Percentiles rank a stretch among this genome's conserved stretches.
phyloP scores from a whole-genome alignment of 75 land plant genomes.

The Pinus albicaulis region DNA sequence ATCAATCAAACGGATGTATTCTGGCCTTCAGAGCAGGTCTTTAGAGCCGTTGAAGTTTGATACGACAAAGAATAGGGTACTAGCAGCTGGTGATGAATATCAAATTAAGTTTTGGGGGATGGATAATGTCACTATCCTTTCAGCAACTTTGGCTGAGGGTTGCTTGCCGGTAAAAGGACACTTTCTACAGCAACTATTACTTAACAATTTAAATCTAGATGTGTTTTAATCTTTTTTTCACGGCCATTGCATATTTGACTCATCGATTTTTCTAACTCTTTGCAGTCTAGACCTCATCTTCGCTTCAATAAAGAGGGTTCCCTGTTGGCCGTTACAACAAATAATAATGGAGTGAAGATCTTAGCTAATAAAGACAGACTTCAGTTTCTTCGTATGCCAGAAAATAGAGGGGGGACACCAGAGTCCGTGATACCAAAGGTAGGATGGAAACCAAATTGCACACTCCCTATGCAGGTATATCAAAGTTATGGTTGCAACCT shows the following conservation, averaged over 20 bases:
- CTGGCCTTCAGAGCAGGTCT: constrained; percentile 53
- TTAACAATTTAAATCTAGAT: not conserved
- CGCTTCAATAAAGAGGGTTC: constrained; percentile 45
- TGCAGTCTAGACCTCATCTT: constrained; percentile 39
- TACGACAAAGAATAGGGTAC: constrained; percentile 53
- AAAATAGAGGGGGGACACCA: not conserved
- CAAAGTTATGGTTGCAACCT: not conserved
- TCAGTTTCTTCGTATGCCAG: not conserved
- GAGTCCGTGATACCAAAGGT: not conserved
- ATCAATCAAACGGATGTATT: constrained; percentile 47
- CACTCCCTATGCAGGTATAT: no score
- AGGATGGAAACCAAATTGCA: not conserved
- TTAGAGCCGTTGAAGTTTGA: constrained; percentile 56
- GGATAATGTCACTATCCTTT: constrained; percentile 46
- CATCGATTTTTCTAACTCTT: not conserved
- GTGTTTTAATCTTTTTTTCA: not conserved
- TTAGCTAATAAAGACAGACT: constrained; percentile 35
- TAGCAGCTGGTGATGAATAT: constrained; percentile 53
- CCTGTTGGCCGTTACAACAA: constrained; percentile 37
- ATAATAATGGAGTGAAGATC: constrained; percentile 44
- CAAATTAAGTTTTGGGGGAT: constrained; percentile 55
- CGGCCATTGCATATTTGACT: not conserved
- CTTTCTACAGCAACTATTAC: not conserved
- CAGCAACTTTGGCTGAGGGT: constrained; percentile 53
- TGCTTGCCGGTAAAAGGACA: constrained; percentile 15